These are phyloP conservation scores for Coffea eugenioides DNA, from an alignment of 257 asterid genomes.

Conservation along the genomic window DNA sequence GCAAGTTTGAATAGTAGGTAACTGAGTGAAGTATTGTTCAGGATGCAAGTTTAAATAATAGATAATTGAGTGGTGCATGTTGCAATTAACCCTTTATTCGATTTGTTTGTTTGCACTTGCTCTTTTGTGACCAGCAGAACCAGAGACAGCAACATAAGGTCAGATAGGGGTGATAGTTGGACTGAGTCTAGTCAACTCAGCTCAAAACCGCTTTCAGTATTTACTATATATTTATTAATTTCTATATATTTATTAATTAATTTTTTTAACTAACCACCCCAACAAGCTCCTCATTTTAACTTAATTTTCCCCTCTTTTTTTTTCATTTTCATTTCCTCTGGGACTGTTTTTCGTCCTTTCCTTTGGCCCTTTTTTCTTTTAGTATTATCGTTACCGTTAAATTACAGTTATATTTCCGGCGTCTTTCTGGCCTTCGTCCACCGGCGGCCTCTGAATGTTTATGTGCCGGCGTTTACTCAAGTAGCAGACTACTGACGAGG, in stretches of 20 bases:
- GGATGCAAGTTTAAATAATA: too few relatives aligned
- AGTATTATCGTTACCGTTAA: neutral
- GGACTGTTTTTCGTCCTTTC: neutral
- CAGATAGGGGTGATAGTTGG: constrained; percentile 6
- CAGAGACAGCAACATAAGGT: neutral
- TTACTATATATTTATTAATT: too few relatives aligned
- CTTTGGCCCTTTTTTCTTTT: too few relatives aligned
- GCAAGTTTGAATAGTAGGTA: too few relatives aligned
- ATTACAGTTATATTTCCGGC: neutral
- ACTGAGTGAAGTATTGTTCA: too few relatives aligned
- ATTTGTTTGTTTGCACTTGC: neutral
- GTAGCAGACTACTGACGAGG: constrained; percentile 10
- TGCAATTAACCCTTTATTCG: too few relatives aligned
- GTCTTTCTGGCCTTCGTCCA: neutral
- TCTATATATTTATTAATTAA: too few relatives aligned
- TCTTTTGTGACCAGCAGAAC: neutral
- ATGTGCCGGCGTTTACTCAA: neutral
- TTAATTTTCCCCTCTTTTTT: neutral
- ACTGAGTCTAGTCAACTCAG: constrained; percentile 30
- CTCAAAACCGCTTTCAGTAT: neutral
- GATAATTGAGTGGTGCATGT: too few relatives aligned
- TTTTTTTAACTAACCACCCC: constrained; percentile 8
- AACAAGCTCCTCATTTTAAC: neutral
- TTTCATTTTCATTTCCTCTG: constrained; percentile 3
- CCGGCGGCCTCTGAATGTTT: neutral